phyloP scores from a whole-genome alignment of 1,139 yeast species.

The Suhomyces terraborum region DNA sequence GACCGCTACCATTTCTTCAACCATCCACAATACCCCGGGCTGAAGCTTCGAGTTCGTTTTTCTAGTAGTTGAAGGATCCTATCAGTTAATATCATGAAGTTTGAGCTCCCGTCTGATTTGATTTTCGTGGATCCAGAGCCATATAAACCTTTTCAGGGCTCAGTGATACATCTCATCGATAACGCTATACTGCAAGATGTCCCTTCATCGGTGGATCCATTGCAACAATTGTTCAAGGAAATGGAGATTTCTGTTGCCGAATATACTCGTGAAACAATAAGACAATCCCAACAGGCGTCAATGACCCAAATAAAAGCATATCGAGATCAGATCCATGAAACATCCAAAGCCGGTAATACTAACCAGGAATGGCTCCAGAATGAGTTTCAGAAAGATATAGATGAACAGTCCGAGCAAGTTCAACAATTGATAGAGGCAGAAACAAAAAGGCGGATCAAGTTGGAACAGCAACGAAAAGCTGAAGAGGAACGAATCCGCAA shows the following conservation, averaged over 20 bases:
- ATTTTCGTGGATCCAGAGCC: slow-evolving; percentile 10
- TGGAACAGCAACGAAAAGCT: not conserved
- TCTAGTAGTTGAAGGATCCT: not conserved
- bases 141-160: not conserved
- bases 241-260: slow-evolving; percentile 5
- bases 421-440: slow-evolving; percentile 12
- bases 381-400: slow-evolving; percentile 1
- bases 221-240: slow-evolving; percentile 6
- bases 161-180: slow-evolving; percentile 3
- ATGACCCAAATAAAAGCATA: not conserved
- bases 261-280: not conserved
- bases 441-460: slow-evolving; percentile 5
- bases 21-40: not conserved
- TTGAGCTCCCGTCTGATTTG: slow-evolving; percentile 15
- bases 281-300: not conserved
- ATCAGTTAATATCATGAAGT: slow-evolving; percentile 11
- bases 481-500: slow-evolving; percentile 4
- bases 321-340: not conserved
- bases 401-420: slow-evolving; percentile 12
- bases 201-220: not conserved
- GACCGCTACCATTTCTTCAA: not conserved
- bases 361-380: slow-evolving; percentile 3
- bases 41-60: no score
- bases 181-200: not conserved
- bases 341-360: not conserved